Percentiles rank a stretch among this genome's conserved stretches.
Evolutionary conservation across 495 filamentous ascomycete genomes (phyloP).

Genomic region (Daldinia childiae): DNA sequence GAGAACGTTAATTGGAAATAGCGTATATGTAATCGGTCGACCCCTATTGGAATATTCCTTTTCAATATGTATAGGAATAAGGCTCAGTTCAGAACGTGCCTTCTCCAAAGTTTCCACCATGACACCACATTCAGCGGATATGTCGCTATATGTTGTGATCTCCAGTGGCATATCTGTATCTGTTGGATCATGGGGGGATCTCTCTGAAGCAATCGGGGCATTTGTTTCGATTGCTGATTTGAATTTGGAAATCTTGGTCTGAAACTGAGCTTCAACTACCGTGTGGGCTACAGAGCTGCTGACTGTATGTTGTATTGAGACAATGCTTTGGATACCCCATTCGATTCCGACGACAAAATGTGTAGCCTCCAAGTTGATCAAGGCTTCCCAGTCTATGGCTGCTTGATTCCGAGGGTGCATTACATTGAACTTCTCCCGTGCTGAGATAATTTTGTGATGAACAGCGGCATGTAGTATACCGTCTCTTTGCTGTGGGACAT

Average conservation of each 20-base stretch:
- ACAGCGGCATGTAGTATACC: neutral
- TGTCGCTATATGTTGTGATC: neutral
- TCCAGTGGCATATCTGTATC: neutral
- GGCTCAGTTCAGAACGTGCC: neutral
- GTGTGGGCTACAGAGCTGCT: neutral
- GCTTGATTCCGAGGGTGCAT: neutral
- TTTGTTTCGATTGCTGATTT: neutral
- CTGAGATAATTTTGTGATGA: neutral
- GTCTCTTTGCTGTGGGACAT: neutral
- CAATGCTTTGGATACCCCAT: neutral
- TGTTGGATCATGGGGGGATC: neutral
- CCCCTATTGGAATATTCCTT: neutral
- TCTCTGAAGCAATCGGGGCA: neutral
- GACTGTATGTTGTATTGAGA: neutral
- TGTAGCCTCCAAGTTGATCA: neutral
- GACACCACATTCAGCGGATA: neutral
- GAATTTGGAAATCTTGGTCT: neutral
- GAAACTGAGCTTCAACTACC: neutral
- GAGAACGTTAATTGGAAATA: neutral
- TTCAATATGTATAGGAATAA: neutral
- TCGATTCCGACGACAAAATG: neutral
- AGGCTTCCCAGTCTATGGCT: neutral
- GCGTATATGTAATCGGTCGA: neutral
- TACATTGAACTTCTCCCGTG: neutral
- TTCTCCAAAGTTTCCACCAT: neutral